A percentile compares a stretch with the other conserved stretches of the same genome.
Conservation (phyloP, 2,329 filamentous ascomycete species). For the Paecilomyces fulvus region DNA sequence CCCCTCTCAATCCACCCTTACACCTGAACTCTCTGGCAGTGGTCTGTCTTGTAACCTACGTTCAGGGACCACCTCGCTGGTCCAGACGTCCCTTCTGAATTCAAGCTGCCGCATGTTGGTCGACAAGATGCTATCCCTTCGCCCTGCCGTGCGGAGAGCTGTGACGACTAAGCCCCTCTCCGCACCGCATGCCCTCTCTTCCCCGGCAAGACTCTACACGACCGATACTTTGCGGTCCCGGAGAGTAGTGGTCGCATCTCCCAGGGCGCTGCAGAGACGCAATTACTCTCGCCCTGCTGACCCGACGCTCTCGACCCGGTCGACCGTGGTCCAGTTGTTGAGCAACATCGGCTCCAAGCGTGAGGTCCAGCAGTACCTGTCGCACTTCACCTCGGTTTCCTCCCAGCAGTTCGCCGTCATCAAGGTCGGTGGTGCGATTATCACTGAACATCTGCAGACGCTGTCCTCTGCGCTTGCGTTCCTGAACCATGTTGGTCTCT, state of each 20-base stretch:
- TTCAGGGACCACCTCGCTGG: conserved; percentile 1
- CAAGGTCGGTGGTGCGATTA: conserved; percentile 93
- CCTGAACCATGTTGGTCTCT: conserved; percentile 88
- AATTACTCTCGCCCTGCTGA: conserved; percentile 39
- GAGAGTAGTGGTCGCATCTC: conserved; percentile 8
- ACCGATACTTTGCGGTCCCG: conserved; percentile 11
- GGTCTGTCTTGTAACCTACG: background rate
- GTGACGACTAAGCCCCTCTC: conserved; percentile 32
- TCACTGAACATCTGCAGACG: conserved; percentile 88
- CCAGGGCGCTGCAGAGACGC: conserved; percentile 24
- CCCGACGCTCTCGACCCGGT: conserved; percentile 56
- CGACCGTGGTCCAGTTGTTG: conserved; percentile 79
- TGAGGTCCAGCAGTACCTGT: conserved; percentile 94
- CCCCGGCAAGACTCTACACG: conserved; percentile 18
- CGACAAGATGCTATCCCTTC: conserved; percentile 36
- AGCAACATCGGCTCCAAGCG: conserved; percentile 95
- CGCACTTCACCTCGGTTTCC: conserved; percentile 92
- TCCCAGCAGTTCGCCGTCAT: conserved; percentile 97
- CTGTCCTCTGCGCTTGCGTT: conserved; percentile 84
- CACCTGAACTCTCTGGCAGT: background rate
- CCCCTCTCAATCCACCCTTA: background rate
- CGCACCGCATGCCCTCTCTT: conserved; percentile 25
- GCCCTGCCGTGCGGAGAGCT: conserved; percentile 38
- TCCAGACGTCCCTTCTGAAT: conserved; percentile 11
- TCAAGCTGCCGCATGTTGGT: conserved; percentile 35